Conservation (phyloP, 2,329 filamentous ascomycete genomes). For the Lachnellula arida region DNA sequence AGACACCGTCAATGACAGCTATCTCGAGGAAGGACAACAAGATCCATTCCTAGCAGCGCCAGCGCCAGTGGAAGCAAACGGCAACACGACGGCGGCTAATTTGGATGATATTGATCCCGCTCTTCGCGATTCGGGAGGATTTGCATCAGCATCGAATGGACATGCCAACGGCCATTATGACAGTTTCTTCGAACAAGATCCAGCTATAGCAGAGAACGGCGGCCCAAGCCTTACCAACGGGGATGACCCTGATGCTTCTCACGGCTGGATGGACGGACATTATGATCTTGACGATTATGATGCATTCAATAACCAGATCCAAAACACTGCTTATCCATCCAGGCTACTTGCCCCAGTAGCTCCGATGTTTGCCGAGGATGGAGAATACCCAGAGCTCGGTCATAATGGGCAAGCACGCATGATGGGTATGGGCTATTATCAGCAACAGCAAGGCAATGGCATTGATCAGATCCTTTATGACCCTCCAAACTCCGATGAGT, state of each 20-base stretch:
- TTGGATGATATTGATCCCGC: slow-evolving; percentile 29
- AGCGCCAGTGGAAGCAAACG: slow-evolving; percentile 3
- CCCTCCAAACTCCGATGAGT: slow-evolving; percentile 18
- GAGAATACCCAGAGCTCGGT: slow-evolving; percentile 23
- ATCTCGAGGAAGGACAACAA: slow-evolving; percentile 13
- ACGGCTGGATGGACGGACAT: slow-evolving; percentile 15
- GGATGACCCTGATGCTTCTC: slow-evolving; percentile 4
- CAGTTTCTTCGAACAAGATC: slow-evolving; percentile 4
- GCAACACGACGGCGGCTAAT: neutral
- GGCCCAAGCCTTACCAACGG: slow-evolving; percentile 3
- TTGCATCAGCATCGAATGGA: neutral
- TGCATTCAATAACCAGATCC: slow-evolving; percentile 5
- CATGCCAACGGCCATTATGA: slow-evolving; percentile 7
- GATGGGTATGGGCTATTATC: slow-evolving; percentile 31
- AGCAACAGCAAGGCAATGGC: slow-evolving; percentile 23
- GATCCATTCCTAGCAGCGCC: slow-evolving; percentile 11
- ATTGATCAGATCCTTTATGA: slow-evolving; percentile 30
- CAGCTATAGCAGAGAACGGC: slow-evolving; percentile 3
- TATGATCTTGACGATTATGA: slow-evolving; percentile 22
- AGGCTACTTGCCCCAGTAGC: slow-evolving; percentile 19
- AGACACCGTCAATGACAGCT: slow-evolving; percentile 21
- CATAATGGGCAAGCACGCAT: slow-evolving; percentile 21
- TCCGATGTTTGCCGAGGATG: slow-evolving; percentile 11
- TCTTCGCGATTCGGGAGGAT: slow-evolving; percentile 17
- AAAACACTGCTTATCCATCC: slow-evolving; percentile 20